Conservation (phyloP, 495 filamentous ascomycete species). For the Penicillium paxilli region DNA sequence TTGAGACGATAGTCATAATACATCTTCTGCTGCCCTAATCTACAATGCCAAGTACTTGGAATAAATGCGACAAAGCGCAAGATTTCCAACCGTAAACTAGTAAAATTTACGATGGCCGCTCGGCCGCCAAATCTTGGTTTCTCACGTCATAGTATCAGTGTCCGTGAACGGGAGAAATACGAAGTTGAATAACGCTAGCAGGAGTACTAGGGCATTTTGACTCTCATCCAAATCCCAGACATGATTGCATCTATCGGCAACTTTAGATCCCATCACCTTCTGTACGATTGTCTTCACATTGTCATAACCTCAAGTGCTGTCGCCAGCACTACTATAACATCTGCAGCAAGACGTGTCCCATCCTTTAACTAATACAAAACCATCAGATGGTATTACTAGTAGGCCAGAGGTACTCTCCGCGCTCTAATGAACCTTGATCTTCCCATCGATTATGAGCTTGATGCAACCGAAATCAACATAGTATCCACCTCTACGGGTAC, state of each 20-base stretch:
- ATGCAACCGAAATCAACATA: conserved; percentile 67
- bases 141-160: background rate
- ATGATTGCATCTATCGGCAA: conserved; percentile 61
- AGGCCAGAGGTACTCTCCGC: conserved; percentile 49
- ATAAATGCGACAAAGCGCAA: conserved; percentile 66
- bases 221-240: conserved; percentile 79
- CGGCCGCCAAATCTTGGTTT: conserved; percentile 58
- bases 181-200: background rate
- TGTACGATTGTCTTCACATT: conserved; percentile 29
- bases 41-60: conserved; percentile 40
- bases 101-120: conserved; percentile 61
- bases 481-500: conserved; percentile 64
- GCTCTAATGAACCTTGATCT: conserved; percentile 66
- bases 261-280: conserved; percentile 62
- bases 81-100: conserved; percentile 75
- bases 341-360: background rate
- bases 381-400: conserved; percentile 46
- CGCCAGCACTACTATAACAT: background rate
- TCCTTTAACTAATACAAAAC: conserved; percentile 6
- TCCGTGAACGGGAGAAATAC: background rate
- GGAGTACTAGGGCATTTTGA: conserved; percentile 37
- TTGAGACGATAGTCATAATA: background rate
- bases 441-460: conserved; percentile 64
- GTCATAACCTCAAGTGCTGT: background rate
- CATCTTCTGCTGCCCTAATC: background rate